These are phyloP conservation scores for Coffea eugenioides DNA, from an alignment of 257 asterid species.

Conservation along the genomic window DNA sequence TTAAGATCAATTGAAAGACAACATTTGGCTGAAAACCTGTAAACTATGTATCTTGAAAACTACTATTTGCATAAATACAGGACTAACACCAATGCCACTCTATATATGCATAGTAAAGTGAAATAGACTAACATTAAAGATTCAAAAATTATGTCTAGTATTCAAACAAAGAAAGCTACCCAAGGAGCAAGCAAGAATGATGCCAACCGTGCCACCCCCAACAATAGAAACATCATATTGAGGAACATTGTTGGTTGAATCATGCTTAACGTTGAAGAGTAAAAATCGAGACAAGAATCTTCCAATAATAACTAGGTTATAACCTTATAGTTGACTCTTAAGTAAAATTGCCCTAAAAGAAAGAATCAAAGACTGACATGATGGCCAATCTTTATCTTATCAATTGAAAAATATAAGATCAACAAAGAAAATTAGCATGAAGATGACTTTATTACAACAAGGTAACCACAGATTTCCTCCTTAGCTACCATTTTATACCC, in stretches of 20 bases:
- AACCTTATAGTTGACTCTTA: no score
- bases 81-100: background rate
- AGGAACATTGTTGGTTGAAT: constrained; percentile 29
- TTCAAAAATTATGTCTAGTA: background rate
- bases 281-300: constrained; percentile 12
- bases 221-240: constrained; percentile 93
- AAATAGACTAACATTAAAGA: background rate
- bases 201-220: constrained; percentile 99
- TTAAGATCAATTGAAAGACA: no score
- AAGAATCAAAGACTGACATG: background rate
- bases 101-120: background rate
- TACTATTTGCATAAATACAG: background rate
- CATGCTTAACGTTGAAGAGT: constrained; percentile 23
- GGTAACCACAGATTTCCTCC: background rate
- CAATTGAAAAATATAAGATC: background rate
- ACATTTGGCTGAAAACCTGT: no score
- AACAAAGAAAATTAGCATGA: background rate
- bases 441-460: background rate
- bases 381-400: background rate
- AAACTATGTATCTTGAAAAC: no score
- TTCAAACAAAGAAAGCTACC: constrained; percentile 40
- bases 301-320: no score
- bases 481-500: background rate
- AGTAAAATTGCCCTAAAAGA: background rate
- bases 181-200: constrained; percentile 90